phyloP scores from a whole-genome alignment of 208 protist species.

The Phytomonas sp. region DNA sequence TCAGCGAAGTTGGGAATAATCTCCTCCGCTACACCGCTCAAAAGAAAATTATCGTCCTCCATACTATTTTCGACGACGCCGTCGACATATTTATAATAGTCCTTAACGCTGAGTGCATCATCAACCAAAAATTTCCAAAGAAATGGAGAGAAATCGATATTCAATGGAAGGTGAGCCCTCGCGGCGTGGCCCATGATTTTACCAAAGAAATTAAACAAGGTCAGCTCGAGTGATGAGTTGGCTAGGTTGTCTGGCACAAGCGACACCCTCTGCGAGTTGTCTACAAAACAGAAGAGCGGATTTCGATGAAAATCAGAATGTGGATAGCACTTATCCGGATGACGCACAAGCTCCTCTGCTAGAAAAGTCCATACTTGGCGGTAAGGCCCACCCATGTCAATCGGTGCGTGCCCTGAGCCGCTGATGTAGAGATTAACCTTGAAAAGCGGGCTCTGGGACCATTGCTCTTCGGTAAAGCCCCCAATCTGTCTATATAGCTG shows the following conservation, averaged over 20 bases:
- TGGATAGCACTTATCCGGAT: constrained; percentile 79
- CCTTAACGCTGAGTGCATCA: constrained; percentile 62
- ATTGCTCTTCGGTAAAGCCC: constrained; percentile 52
- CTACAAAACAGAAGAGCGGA: constrained; percentile 79
- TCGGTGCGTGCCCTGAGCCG: constrained; percentile 61
- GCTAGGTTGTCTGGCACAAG: constrained; percentile 74
- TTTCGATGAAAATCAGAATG: constrained; percentile 81
- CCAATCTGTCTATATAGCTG: constrained; percentile 88
- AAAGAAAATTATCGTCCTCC: constrained; percentile 68
- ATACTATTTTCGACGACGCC: constrained; percentile 77
- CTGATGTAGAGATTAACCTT: constrained; percentile 79
- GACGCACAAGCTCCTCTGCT: constrained; percentile 79
- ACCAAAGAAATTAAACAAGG: constrained; percentile 84
- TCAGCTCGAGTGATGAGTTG: constrained; percentile 63
- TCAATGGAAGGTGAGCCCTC: constrained; percentile 54
- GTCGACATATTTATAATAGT: constrained; percentile 88
- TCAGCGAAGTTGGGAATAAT: constrained; percentile 69
- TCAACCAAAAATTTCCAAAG: constrained; percentile 90
- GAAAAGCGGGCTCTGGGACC: constrained; percentile 63
- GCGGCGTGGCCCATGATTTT: constrained; percentile 84
- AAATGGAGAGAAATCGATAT: constrained; percentile 87
- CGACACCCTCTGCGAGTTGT: constrained; percentile 76
- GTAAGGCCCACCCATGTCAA: constrained; percentile 86
- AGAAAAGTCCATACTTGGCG: constrained; percentile 87
- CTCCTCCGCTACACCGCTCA: constrained; percentile 74